Conservation (phyloP, 257 asterid species). For the Verbena officinalis region DNA sequence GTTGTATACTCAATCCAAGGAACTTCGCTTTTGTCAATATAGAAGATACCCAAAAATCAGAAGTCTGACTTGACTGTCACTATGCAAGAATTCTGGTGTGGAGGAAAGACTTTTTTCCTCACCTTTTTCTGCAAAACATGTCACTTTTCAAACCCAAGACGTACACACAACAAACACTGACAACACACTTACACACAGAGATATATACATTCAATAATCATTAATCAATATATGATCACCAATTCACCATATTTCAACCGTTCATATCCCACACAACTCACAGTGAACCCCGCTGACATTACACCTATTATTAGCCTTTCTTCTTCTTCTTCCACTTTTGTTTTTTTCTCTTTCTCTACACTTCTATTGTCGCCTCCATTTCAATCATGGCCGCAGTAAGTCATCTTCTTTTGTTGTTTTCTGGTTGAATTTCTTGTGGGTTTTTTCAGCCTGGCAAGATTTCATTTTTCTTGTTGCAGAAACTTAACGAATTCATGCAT, state of each 20-base stretch:
- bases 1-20: background rate
- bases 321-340: background rate
- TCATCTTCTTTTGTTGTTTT: background rate
- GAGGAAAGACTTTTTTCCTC: slow-evolving; percentile 16
- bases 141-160: slow-evolving; percentile 30
- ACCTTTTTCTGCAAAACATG: background rate
- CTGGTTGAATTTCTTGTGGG: slow-evolving; percentile 6
- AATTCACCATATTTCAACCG: slow-evolving; percentile 21
- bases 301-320: background rate
- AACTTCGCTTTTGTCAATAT: too few relatives aligned
- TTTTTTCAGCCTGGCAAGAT: background rate
- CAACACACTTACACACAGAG: background rate
- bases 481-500: slow-evolving; percentile 2
- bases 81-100: background rate
- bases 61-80: background rate
- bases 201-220: background rate
- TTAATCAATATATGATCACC: background rate
- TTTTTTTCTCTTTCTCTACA: background rate
- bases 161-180: too few relatives aligned
- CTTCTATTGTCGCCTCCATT: background rate
- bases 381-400: slow-evolving; percentile 39
- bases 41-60: too few relatives aligned
- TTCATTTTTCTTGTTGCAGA: background rate
- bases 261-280: slow-evolving; percentile 20
- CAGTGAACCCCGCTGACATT: slow-evolving; percentile 17